phyloP scores from a whole-genome alignment of 1,284 basidiomycete species.

The Fomitiporia mediterranea region DNA sequence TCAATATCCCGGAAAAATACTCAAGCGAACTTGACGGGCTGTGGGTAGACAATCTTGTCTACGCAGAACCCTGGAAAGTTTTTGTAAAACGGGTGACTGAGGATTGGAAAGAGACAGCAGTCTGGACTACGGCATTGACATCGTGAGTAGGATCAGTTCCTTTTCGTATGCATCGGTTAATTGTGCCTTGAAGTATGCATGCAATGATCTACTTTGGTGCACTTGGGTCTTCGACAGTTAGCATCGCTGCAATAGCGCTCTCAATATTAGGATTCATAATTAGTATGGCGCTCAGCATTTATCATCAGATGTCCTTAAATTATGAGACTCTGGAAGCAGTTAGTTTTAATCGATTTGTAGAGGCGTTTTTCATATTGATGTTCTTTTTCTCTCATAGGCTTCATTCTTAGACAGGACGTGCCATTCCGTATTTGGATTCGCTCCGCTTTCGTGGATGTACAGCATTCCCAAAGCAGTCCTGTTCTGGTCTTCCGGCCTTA shows the following conservation, averaged over 20 bases:
- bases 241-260: conserved; percentile 10
- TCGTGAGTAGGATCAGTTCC: conserved; percentile 1
- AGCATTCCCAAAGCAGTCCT: conserved; percentile 20
- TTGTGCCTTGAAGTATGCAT: conserved; percentile 10
- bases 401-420: not conserved
- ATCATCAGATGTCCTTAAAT: conserved; percentile 6
- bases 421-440: conserved; percentile 13
- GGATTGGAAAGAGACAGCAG: conserved; percentile 28
- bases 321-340: conserved; percentile 15
- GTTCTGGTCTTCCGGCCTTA: conserved; percentile 15
- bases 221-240: conserved; percentile 2
- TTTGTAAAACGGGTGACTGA: conserved; percentile 27
- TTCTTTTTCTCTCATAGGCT: conserved; percentile 1
- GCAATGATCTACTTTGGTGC: conserved; percentile 9
- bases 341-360: not conserved
- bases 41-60: conserved; percentile 32
- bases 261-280: conserved; percentile 12
- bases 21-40: conserved; percentile 27
- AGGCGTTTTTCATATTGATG: conserved; percentile 1
- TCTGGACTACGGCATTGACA: conserved; percentile 5
- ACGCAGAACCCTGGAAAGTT: conserved; percentile 30
- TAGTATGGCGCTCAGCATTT: conserved; percentile 7
- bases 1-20: conserved; percentile 29
- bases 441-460: conserved; percentile 15
- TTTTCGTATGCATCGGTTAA: not conserved